phyloP scores from a whole-genome alignment of 768 basidiomycete genomes.

The Suillus plorans region DNA sequence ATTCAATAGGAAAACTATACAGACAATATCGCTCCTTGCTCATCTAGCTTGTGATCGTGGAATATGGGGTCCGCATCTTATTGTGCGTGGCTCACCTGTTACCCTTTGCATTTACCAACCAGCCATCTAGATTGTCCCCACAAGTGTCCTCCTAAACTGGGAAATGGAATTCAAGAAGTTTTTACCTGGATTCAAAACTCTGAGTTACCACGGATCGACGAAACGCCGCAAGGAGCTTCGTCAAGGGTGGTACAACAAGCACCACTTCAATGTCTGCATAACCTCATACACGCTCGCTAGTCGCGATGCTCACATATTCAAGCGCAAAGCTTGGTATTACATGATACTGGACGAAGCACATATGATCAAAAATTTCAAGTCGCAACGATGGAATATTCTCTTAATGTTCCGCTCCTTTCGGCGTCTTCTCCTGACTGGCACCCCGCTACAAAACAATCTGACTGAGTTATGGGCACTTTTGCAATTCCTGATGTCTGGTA shows the following conservation, averaged over 20 bases:
- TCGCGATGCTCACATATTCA: constrained; percentile 87
- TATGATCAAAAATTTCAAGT: constrained; percentile 97
- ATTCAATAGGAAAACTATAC: constrained; percentile 80
- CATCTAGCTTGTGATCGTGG: constrained; percentile 89
- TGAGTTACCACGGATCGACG: constrained; percentile 88
- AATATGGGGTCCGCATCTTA: constrained; percentile 91
- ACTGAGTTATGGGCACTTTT: constrained; percentile 94
- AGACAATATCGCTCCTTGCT: constrained; percentile 92
- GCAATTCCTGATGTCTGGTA: constrained; percentile 90
- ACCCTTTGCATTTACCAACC: constrained; percentile 18
- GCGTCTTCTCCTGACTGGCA: constrained; percentile 90
- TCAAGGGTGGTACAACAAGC: constrained; percentile 87
- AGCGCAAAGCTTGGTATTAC: constrained; percentile 92
- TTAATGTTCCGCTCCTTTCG: constrained; percentile 86
- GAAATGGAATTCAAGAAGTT: constrained; percentile 98
- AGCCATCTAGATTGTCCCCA: constrained; percentile 71
- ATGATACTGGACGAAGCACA: constrained; percentile 96
- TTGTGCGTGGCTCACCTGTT: constrained; percentile 45
- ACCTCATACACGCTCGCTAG: constrained; percentile 94
- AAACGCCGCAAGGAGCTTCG: constrained; percentile 89
- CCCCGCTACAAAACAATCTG: constrained; percentile 94
- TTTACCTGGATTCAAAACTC: constrained; percentile 79
- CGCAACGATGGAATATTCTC: constrained; percentile 89
- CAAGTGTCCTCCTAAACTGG: constrained; percentile 94
- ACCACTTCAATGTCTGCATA: constrained; percentile 91